A percentile compares a stretch with the other conserved stretches of the same genome.
Conservation (phyloP, 176 grass and related monocot genomes). For the Carex myosuroides region DNA sequence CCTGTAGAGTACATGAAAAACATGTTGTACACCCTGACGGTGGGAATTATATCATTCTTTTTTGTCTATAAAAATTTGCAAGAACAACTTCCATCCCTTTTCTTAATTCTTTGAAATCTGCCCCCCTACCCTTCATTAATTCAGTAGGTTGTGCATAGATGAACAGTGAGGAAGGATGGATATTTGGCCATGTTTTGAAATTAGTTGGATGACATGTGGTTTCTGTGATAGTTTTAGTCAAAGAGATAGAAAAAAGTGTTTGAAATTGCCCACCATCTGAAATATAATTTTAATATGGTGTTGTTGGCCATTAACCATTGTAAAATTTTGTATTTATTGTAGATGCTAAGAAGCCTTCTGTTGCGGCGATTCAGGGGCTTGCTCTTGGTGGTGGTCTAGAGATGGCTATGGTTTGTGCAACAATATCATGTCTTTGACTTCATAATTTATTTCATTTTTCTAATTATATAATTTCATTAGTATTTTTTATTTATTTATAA, state of each 20-base stretch:
- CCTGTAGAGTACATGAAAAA: neutral
- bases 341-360: conserved; percentile 85
- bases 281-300: neutral
- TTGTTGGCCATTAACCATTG: neutral
- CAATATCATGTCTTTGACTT: neutral
- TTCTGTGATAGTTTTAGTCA: neutral
- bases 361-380: conserved; percentile 90
- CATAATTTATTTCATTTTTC: neutral
- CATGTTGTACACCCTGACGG: neutral
- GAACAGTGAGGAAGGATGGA: neutral
- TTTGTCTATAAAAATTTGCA: neutral
- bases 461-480: neutral
- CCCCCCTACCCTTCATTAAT: neutral
- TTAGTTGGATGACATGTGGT: neutral
- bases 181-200: neutral
- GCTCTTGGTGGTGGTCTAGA: conserved; percentile 96
- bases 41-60: neutral
- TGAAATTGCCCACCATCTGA: neutral
- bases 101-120: neutral
- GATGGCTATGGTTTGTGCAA: conserved; percentile 61
- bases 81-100: neutral
- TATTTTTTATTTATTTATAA: conserved; percentile 3
- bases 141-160: neutral
- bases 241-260: neutral
- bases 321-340: conserved; percentile 16